phyloP scores from a whole-genome alignment of 2,329 filamentous ascomycete genomes.

The Calonectria leucothoes region DNA sequence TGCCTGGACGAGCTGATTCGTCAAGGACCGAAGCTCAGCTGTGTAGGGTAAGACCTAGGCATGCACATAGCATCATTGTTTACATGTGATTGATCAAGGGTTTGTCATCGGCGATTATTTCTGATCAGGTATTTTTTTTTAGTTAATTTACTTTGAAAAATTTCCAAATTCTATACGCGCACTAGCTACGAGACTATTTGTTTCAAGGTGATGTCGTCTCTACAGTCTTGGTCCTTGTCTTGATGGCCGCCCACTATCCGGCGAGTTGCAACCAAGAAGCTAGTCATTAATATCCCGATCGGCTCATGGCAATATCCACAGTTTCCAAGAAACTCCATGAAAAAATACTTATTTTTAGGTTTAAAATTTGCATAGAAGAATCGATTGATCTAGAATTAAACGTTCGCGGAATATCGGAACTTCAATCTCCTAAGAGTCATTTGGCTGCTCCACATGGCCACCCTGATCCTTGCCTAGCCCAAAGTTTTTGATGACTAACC shows the following conservation, averaged over 20 bases:
- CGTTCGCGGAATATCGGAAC: background rate
- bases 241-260: background rate
- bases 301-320: background rate
- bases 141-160: background rate
- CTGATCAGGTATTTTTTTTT: background rate
- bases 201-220: too few relatives aligned
- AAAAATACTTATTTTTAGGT: background rate
- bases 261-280: background rate
- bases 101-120: background rate
- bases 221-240: too few relatives aligned
- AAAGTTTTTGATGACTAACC: constrained; percentile 60
- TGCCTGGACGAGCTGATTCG: background rate
- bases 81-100: background rate
- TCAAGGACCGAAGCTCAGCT: background rate
- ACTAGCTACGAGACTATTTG: too few relatives aligned
- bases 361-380: background rate
- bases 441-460: background rate
- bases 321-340: background rate
- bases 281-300: background rate
- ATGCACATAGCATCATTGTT: background rate
- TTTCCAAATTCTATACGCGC: too few relatives aligned
- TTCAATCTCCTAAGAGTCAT: background rate
- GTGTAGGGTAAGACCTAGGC: background rate
- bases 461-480: background rate
- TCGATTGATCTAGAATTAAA: background rate